Percentiles rank a stretch among this genome's conserved stretches.
These are phyloP conservation scores for Ophiostoma ulmi DNA, from an alignment of 2,329 filamentous ascomycete genomes.

Conservation along the genomic window DNA sequence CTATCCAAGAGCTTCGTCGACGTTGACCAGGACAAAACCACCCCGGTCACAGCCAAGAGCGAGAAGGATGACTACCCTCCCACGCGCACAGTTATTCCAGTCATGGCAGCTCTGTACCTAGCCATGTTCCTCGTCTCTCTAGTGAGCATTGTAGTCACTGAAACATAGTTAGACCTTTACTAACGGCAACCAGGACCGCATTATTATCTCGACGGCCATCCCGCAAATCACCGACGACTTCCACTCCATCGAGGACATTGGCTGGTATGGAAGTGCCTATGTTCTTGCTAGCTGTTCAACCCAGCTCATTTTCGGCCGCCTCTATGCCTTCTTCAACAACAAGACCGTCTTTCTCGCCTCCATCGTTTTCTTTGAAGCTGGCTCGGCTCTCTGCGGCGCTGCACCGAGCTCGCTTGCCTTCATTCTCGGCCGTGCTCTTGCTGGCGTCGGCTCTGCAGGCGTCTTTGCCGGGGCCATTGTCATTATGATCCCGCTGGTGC, in stretches of 20 bases:
- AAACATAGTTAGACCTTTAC: not conserved
- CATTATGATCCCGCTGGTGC: conserved; percentile 35
- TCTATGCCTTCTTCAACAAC: conserved; percentile 28
- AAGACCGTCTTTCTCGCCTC: conserved; percentile 26
- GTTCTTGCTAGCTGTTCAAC: conserved; percentile 28
- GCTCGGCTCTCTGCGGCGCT: conserved; percentile 39
- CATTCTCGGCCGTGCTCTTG: conserved; percentile 41
- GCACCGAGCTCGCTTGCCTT: conserved; percentile 40
- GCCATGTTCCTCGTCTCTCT: not conserved
- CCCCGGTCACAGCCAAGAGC: not conserved
- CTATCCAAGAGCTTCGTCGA: not conserved
- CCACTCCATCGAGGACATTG: conserved; percentile 23
- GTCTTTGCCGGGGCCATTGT: conserved; percentile 38
- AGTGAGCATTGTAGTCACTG: not conserved
- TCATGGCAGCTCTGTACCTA: not conserved
- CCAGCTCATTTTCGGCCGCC: conserved; percentile 34
- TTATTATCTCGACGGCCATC: conserved; percentile 35
- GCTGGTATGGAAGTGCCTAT: conserved; percentile 26
- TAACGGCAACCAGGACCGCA: conserved; percentile 32
- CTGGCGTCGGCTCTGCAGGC: conserved; percentile 38
- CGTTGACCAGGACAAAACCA: not conserved
- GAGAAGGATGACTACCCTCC: not conserved
- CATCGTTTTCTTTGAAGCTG: conserved; percentile 37
- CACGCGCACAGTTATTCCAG: not conserved
- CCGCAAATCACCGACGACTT: conserved; percentile 25